phyloP scores from a whole-genome alignment of 176 grass and related monocot genomes.

The Lolium multiflorum region DNA sequence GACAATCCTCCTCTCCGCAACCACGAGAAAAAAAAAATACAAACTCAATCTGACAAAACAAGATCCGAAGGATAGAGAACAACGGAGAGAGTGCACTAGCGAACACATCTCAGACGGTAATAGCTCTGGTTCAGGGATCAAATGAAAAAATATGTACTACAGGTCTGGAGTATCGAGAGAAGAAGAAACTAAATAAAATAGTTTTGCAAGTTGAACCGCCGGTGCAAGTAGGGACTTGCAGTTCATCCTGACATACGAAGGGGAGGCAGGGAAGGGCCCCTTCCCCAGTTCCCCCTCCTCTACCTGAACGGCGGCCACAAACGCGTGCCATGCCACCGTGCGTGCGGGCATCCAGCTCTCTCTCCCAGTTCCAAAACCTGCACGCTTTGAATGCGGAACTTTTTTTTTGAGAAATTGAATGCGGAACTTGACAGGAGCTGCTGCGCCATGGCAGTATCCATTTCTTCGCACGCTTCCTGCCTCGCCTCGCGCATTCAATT shows the following conservation, averaged over 20 bases:
- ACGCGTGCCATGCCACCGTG: conserved; percentile 10
- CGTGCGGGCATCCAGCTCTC: background rate
- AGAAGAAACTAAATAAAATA: background rate
- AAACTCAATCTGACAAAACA: too few species aligned
- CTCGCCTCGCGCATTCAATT: conserved; percentile 24
- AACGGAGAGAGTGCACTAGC: too few species aligned
- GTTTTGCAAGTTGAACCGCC: background rate
- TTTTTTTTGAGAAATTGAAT: too few species aligned
- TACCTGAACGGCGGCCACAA: conserved; percentile 18
- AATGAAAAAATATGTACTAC: too few species aligned
- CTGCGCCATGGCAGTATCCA: background rate
- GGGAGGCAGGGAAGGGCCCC: background rate
- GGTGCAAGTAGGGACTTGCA: conserved; percentile 1
- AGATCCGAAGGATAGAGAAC: too few species aligned
- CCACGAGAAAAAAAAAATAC: too few species aligned
- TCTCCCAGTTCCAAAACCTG: conserved; percentile 37
- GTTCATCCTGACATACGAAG: conserved; percentile 45
- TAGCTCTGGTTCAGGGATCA: too few species aligned
- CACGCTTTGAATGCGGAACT: conserved; percentile 39
- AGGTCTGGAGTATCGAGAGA: too few species aligned
- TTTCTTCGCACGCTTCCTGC: conserved; percentile 32
- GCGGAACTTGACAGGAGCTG: conserved; percentile 39
- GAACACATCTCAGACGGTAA: too few species aligned
- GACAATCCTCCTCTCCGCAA: too few species aligned
- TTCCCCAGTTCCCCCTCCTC: background rate